Evolutionary conservation across 441 rosid genomes (phyloP).

Genomic region (Gossypium schwendimanii): DNA sequence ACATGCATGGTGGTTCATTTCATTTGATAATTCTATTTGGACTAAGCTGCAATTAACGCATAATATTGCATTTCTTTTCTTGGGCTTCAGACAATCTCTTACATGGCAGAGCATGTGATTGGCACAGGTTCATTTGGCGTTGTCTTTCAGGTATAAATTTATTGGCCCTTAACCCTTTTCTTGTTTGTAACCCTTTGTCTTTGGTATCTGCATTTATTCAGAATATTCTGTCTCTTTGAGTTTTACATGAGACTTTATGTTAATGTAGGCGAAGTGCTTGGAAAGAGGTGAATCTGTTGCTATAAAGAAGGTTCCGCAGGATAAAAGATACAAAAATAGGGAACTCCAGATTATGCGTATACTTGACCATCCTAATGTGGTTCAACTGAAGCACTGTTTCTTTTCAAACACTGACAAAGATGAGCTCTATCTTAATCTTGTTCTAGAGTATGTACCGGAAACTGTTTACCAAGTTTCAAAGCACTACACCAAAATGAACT

Average conservation of each 20-base stretch:
- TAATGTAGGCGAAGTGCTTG: slow-evolving; percentile 67
- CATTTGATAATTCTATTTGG: neutral
- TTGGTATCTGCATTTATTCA: neutral
- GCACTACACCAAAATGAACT: slow-evolving; percentile 61
- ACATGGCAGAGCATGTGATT: slow-evolving; percentile 79
- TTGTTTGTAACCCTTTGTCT: neutral
- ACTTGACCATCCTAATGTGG: slow-evolving; percentile 72
- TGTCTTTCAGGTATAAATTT: slow-evolving; percentile 67
- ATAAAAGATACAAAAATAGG: slow-evolving; percentile 89
- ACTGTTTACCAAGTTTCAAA: slow-evolving; percentile 65
- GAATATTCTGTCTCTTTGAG: neutral
- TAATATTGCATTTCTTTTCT: slow-evolving; percentile 13
- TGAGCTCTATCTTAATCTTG: slow-evolving; percentile 71
- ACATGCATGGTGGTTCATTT: neutral
- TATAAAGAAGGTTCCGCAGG: slow-evolving; percentile 87
- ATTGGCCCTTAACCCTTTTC: neutral
- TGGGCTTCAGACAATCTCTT: slow-evolving; percentile 59
- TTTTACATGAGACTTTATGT: neutral
- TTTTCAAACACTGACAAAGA: slow-evolving; percentile 72
- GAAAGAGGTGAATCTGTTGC: slow-evolving; percentile 78
- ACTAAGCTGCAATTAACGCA: neutral
- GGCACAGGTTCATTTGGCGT: slow-evolving; percentile 89
- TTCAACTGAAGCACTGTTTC: slow-evolving; percentile 70
- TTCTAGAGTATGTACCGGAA: slow-evolving; percentile 72
- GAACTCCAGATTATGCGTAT: slow-evolving; percentile 73